Evolutionary conservation across 306 rosid genomes (phyloP).

Genomic region (Fagus sylvatica): DNA sequence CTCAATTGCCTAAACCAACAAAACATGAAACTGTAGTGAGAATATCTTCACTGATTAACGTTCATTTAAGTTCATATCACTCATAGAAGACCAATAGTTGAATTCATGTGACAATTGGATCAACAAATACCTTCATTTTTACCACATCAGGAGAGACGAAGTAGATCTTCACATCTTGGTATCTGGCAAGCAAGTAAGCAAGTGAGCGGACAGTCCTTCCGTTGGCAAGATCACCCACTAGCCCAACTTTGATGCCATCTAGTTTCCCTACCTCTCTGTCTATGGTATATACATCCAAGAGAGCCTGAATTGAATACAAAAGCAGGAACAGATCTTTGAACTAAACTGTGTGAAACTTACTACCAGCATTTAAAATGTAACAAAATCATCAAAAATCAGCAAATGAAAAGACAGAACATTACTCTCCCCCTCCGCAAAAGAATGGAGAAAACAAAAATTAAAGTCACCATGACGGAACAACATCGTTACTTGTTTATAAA

Average conservation of each 20-base stretch:
- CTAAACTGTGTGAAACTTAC: neutral
- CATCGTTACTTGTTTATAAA: neutral
- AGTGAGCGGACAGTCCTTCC: constrained; percentile 92
- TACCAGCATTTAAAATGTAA: neutral
- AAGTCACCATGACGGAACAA: neutral
- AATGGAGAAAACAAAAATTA: neutral
- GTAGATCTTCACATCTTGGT: constrained; percentile 67
- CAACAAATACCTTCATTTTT: constrained; percentile 73
- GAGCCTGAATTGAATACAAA: constrained; percentile 55
- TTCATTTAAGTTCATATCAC: neutral
- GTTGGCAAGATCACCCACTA: constrained; percentile 89
- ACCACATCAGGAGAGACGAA: constrained; percentile 83
- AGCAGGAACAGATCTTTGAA: neutral
- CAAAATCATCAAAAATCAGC: neutral
- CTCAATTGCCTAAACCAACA: constrained; percentile 1
- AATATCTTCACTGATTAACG: neutral
- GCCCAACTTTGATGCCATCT: constrained; percentile 78
- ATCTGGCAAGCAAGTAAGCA: constrained; percentile 85
- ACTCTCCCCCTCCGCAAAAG: neutral
- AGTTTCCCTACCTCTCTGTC: constrained; percentile 80
- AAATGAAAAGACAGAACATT: neutral
- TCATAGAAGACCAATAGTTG: neutral
- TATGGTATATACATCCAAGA: constrained; percentile 82
- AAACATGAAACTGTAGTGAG: neutral
- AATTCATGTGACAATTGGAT: neutral